Evolutionary conservation across 2,329 filamentous ascomycete species (phyloP), one percentile per base, ranked within the genome.

Genomic region (Bipolaris bicolor): DNA sequence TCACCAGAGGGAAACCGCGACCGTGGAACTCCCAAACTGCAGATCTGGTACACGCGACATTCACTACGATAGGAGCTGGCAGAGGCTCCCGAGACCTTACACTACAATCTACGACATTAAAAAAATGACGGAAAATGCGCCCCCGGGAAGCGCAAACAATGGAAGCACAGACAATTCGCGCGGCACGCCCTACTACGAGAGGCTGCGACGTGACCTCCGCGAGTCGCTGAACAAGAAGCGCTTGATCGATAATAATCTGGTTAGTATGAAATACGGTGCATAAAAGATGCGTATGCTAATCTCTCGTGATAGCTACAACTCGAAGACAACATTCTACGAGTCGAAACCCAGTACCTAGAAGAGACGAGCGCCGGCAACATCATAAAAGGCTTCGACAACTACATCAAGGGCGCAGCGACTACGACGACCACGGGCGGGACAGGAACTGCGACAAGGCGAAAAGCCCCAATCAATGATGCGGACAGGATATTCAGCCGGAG

Each of bases 371-470:
- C 86, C 18, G 95, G 95, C 43, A 99, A 99, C 80, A 98, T 99
- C 73, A 94, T 99, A 75, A 92, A 91, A 47, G 95, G 95, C 20
- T 99, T 99, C 77, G 95, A 99, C 77, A 96, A 92, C 74, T 99
- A 98, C 80, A 96, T 97, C 82, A 99, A 99, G 78, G 93, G 91
- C 52, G 71, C 86, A 7, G 85, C 86, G n/a, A 81, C 83, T 1
- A 83, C 87, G 10, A 82, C 86, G 64, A 82, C 79, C 3, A 72
- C 76, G 5, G 68, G 73, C 52, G 77, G 76, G 26, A 67, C 68
- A 44, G 77, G 72, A 54, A 77, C 70, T 34, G 70, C 65, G 58
- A 75, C 89, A 71, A 85, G 88, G 69, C 86, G 90, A 75, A 82
- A 80, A 58, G 79, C 84, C 22, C 84, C 85, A 5, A 80, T 89